Evolutionary conservation across 2,329 filamentous ascomycete genomes (phyloP), one percentile per base, ranked within the genome.

Genomic region (Bipolaris cookei): DNA sequence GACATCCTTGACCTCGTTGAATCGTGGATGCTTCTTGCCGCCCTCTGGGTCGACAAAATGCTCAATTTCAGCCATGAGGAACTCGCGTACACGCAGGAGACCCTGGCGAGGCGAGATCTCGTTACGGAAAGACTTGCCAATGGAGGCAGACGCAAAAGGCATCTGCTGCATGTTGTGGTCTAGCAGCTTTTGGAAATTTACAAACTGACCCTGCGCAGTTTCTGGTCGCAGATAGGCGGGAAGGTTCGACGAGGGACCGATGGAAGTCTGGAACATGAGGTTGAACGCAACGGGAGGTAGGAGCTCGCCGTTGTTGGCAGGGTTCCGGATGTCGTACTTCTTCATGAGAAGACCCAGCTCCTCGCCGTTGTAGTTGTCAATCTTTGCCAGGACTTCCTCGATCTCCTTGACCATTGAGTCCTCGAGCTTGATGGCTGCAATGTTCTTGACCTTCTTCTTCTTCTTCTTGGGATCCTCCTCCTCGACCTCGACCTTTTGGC

Each of bases 11-110:
- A 99, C 88, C 70, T 97, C 91, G 43, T 86, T 79, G 79, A 99
- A 99, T 54, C 93, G 90, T 50, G 84, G 80, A 77, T 99, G 95
- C 81, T 95, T 96, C 87, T 99, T 99, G 79, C 92, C 92, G 73
- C 92, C 88, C 72, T 95, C 84, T 10, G 95, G 95, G 72, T 99
- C 95, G 66, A 99, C 95, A 74, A 91, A 99, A 78, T 99, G 95
- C 82, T 99, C 95, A 68, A 99, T 97, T 80, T 99, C 95, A 21
- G 94, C 95, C 95, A 99, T 98, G 69, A 97, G 80, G 81, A 99
- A 98, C 78, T 99, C 95, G 69, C 95, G 91, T 41, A 99, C 95
- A 68, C 95, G 90, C 56, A 99, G 81, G 38, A 99, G 87, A 79
- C 95, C 95, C 63, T 91, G 87, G 54, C 95, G 87, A 8, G 95